Base-by-base conservation (phyloP, 1,284 basidiomycete genomes). In the Rhodotorula sp. region DNA sequence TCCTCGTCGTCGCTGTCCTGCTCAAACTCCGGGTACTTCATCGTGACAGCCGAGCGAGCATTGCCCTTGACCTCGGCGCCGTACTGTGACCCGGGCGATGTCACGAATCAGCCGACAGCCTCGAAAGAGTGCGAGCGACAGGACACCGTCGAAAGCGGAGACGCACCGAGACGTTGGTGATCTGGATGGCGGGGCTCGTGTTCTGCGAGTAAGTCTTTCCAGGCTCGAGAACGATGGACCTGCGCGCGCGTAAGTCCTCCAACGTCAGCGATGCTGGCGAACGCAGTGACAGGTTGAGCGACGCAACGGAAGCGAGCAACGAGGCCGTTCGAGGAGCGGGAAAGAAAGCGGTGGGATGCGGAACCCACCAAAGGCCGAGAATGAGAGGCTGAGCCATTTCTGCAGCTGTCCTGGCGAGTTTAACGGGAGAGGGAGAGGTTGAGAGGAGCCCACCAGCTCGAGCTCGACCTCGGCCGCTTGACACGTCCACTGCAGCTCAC, bases 1-100 rank as follows among this genome's bases (percentile, higher is more conserved):
- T 80, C 79, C 24, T 79, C 78, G 37, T 80, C 76, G 48, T 26
- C 60, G 37, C 51, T 51, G 57, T 86, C 87, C 57, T 87, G 86
- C 48, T 85, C 94, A 79, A 89, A 94, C 77, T 92, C 88, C 63
- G 97, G 86, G 26, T 94, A 93, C 83, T 96, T 95, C 78, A 95
- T 95, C 26, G 94, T 97, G 67, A 77, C 77, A 85, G 86, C 68
- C 18, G 91, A 89, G 62, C 74, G 74, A 20, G 65, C 72, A 22
- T 65, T 40, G 47, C 74, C 74, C 65, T 70, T 73, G 65, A 75
- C 71, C 63, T 71, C 68, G 16, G 69, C 63, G n/a, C 74, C 74
- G 65, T 69, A 75, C 74, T 75, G 62, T 13, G n/a, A n/a, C n/a
- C n/a, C n/a, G n/a, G n/a, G n/a, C n/a, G n/a, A n/a, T n/a, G n/a